Conservation (phyloP, 108 stramenopile genomes). For the Skeletonema grethae region DNA sequence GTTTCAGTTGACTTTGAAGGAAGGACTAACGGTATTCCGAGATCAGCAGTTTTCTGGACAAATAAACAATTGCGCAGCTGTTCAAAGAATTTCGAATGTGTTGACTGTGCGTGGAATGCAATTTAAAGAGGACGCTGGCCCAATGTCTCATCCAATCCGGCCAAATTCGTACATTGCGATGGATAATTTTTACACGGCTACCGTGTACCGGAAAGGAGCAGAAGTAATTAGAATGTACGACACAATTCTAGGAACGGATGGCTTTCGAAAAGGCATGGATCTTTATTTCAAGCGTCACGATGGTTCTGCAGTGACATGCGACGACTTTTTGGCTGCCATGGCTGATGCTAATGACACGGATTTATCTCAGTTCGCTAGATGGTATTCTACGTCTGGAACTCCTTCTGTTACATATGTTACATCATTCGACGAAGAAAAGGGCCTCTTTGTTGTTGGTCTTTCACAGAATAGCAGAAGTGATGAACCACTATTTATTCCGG, state of each 20-base stretch:
- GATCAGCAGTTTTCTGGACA: slow-evolving; percentile 74
- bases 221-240: slow-evolving; percentile 81
- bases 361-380: slow-evolving; percentile 56
- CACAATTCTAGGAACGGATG: slow-evolving; percentile 63
- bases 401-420: slow-evolving; percentile 52
- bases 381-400: slow-evolving; percentile 81
- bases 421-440: slow-evolving; percentile 38
- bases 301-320: slow-evolving; percentile 78
- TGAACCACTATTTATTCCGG: slow-evolving; percentile 70
- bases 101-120: slow-evolving; percentile 55
- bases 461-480: slow-evolving; percentile 51
- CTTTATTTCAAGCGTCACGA: slow-evolving; percentile 74
- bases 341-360: slow-evolving; percentile 65
- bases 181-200: slow-evolving; percentile 80
- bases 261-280: slow-evolving; percentile 64
- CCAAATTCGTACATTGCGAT: slow-evolving; percentile 76
- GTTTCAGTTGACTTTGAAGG: slow-evolving; percentile 87
- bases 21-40: slow-evolving; percentile 81
- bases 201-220: slow-evolving; percentile 69
- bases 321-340: slow-evolving; percentile 81
- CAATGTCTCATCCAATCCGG: slow-evolving; percentile 84
- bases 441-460: slow-evolving; percentile 50
- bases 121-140: slow-evolving; percentile 51
- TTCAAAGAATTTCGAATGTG: slow-evolving; percentile 68
- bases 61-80: slow-evolving; percentile 50